Conservation (phyloP, 2,329 filamentous ascomycete genomes). For the Pseudocercospora fijiensis region DNA sequence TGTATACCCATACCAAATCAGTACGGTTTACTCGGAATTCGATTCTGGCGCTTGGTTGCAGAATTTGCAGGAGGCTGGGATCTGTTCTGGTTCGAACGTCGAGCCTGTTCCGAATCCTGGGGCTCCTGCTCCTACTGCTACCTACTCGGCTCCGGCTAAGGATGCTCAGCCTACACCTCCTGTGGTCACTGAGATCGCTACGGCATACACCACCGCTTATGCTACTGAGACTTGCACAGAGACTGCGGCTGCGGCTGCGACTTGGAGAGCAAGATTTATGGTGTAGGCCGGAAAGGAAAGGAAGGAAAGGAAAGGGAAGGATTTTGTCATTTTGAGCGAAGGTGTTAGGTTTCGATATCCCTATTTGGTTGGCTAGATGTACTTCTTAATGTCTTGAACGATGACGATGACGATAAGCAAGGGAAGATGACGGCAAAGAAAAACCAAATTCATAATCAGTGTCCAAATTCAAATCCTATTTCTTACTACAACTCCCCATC, state of each 20-base stretch:
- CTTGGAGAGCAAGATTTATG: neutral
- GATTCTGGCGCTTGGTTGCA: conserved; percentile 37
- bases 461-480: neutral
- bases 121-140: neutral
- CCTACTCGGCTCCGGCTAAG: neutral
- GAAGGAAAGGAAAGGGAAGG: neutral
- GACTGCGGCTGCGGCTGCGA: conserved; percentile 3
- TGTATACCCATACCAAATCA: conserved; percentile 31
- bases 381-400: neutral
- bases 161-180: neutral
- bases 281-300: neutral
- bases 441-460: neutral
- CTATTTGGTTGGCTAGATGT: neutral
- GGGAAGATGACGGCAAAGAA: neutral
- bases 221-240: neutral
- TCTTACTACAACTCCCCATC: neutral
- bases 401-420: neutral
- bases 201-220: neutral
- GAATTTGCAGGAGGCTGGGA: conserved; percentile 32
- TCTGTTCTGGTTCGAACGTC: conserved; percentile 20
- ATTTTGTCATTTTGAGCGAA: neutral
- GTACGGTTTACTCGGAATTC: conserved; percentile 36
- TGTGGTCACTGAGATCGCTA: neutral
- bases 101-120: neutral
- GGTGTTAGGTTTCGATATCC: neutral